Conservation (phyloP, 2,329 filamentous ascomycete genomes). For the Verticillium zaregamsianum region DNA sequence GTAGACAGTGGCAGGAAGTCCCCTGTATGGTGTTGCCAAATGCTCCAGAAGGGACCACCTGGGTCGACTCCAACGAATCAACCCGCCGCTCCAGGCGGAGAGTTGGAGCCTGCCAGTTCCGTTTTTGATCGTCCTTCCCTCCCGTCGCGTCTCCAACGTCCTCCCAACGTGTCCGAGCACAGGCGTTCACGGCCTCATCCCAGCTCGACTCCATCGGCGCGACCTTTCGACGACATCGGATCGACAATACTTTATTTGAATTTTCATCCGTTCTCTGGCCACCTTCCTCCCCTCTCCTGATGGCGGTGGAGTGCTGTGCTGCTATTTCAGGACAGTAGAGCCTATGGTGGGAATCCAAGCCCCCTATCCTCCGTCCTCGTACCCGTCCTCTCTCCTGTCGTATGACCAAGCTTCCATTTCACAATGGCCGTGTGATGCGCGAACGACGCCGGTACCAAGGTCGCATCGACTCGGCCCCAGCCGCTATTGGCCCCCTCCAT, state of each 20-base stretch:
- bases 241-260: neutral
- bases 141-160: neutral
- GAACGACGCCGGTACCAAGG: neutral
- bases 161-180: neutral
- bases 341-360: neutral
- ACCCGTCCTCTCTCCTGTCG: neutral
- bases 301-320: neutral
- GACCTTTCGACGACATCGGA: neutral
- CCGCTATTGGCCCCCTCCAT: neutral
- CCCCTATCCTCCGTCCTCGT: neutral
- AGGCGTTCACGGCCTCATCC: neutral
- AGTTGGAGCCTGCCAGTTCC: neutral
- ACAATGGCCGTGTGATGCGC: neutral
- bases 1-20: neutral
- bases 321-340: neutral
- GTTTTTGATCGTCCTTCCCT: neutral
- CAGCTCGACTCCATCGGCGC: neutral
- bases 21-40: neutral
- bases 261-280: neutral
- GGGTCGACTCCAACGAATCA: neutral
- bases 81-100: neutral
- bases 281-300: neutral
- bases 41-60: neutral
- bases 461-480: neutral
- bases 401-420: neutral